Conservation (phyloP, 352 stramenopile genomes). For the Globisporangium nunn region DNA sequence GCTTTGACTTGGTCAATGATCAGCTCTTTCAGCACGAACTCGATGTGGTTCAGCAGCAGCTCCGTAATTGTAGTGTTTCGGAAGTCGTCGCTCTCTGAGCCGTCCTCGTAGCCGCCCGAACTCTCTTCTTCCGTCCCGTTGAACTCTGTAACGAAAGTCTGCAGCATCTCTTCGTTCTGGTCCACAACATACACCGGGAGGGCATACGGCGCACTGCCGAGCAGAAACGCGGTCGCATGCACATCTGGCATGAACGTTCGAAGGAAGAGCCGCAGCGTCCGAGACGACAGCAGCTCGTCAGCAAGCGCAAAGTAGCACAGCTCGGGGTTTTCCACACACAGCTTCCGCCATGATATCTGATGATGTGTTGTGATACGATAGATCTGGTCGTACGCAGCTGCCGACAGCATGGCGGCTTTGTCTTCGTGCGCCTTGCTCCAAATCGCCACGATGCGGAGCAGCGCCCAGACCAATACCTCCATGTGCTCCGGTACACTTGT, state of each 20-base stretch:
- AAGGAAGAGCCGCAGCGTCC: conserved; percentile 39
- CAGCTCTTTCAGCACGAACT: conserved; percentile 53
- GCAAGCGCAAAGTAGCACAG: conserved; percentile 45
- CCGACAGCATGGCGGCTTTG: conserved; percentile 19
- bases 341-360: conserved; percentile 38
- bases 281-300: conserved; percentile 41
- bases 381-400: conserved; percentile 39
- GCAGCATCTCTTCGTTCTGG: conserved; percentile 49
- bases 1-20: conserved; percentile 56
- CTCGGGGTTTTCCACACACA: conserved; percentile 51
- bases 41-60: conserved; percentile 39
- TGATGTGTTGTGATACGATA: conserved; percentile 35
- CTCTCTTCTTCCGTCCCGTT: conserved; percentile 20
- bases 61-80: conserved; percentile 24
- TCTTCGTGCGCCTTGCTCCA: conserved; percentile 39
- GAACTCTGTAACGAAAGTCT: conserved; percentile 28
- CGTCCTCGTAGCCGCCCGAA: conserved; percentile 15
- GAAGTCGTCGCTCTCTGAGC: conserved; percentile 14
- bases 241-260: conserved; percentile 48
- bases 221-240: conserved; percentile 32
- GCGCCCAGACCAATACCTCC: conserved; percentile 39
- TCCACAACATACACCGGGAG: conserved; percentile 56
- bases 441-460: conserved; percentile 39
- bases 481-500: conserved; percentile 20
- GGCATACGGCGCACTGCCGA: conserved; percentile 39